Evolutionary conservation across 306 rosid species (phyloP), one percentile per base, ranked within the genome.

Genomic region (Rosa chinensis): DNA sequence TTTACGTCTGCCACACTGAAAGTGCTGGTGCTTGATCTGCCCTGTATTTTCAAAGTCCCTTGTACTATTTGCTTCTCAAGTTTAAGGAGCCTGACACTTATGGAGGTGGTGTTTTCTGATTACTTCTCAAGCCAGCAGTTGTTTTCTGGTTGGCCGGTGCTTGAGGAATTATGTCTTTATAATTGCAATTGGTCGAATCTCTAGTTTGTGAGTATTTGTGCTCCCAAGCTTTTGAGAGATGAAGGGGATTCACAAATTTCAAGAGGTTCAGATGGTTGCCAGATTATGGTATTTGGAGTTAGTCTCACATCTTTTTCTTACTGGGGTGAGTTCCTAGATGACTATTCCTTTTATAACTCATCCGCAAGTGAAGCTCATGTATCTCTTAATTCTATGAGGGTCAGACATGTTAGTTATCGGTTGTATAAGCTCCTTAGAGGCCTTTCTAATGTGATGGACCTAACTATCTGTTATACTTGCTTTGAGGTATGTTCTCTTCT

Each of bases 201-300:
- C 76, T 25, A 72, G 61, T 49, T 14, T 49, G 61, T 72, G 44
- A 48, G 76, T 3, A 72, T 48, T 71, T 71, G 42, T 70, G 56
- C 43, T 25, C 58, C 75, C 13, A 47, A 70, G n/a, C 58, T 70
- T 23, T 70, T 47, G 75, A 14, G 8, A 47, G 9, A 25, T 47
- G 59, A 71, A 47, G 5, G n/a, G 3, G 40, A 45, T 1, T 32
- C 37, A 32, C 37, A 32, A 32, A 32, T 32, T 32, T 32, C 3
- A 32, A 32, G 37, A 32, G 37, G 37, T 32, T 32, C 37, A 32
- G 37, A 32, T 32, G 37, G 37, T 32, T 32, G 37, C 37, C 58
- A 71, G 21, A 28, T 71, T 48, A 23, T 71, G 75, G 10, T 71
- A 25, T 23, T 13, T 28, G 75, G 58, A 47, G 75, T 48, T 71